Conservation (phyloP, 2,329 filamentous ascomycete species). For the Colletotrichum sp. region DNA sequence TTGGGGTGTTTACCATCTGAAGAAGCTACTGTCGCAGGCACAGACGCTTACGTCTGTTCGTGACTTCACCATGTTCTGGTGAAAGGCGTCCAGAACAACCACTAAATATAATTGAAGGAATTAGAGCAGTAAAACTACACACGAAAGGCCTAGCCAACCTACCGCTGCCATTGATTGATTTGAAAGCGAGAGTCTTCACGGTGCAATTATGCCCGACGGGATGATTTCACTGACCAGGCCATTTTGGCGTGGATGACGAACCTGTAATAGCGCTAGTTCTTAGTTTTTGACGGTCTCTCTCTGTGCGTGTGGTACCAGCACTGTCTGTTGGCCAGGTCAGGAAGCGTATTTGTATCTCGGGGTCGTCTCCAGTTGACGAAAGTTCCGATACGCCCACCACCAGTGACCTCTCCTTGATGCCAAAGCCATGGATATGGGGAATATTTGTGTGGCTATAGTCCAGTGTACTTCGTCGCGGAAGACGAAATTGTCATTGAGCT, state of each 20-base stretch:
- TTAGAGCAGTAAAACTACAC: neutral
- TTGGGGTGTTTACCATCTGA: neutral
- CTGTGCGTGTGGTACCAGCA: neutral
- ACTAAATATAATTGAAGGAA: neutral
- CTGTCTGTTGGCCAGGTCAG: neutral
- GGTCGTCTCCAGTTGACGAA: neutral
- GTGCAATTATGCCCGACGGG: neutral
- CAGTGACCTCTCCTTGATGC: neutral
- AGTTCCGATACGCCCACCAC: neutral
- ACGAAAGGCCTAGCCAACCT: neutral
- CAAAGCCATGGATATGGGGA: neutral
- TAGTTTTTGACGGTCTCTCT: neutral
- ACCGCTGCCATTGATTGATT: too few species aligned
- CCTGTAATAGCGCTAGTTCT: neutral
- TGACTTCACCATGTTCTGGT: neutral
- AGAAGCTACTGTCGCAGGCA: neutral
- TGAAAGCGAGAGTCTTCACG: neutral
- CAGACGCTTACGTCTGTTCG: neutral
- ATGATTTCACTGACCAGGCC: neutral
- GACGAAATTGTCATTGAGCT: neutral
- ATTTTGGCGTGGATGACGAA: neutral
- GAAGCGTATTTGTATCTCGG: neutral
- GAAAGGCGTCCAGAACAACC: neutral
- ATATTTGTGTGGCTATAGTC: fast-evolving
- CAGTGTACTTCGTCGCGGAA: neutral